These are phyloP conservation scores for Yamadazyma nakazawae DNA, from an alignment of 805 yeast genomes.

Conservation along the genomic window DNA sequence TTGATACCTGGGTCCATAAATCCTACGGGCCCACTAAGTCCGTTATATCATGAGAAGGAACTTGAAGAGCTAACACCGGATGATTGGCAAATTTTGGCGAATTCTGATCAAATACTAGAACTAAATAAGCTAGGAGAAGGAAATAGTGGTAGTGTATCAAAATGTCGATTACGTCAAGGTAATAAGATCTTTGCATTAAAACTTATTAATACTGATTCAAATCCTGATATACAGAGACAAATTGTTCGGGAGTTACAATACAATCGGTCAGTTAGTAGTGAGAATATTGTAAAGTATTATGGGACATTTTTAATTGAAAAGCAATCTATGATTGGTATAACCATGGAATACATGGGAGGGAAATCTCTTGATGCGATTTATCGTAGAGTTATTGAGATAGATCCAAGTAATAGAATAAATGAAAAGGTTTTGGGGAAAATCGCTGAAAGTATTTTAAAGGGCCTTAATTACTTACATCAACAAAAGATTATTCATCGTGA, in stretches of 20 bases:
- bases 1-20: conserved; percentile 5
- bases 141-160: conserved; percentile 84
- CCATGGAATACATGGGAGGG: conserved; percentile 98
- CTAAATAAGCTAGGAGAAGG: conserved; percentile 86
- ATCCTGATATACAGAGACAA: conserved; percentile 86
- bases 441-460: conserved; percentile 80
- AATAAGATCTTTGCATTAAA: conserved; percentile 77
- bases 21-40: conserved; percentile 9
- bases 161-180: conserved; percentile 61
- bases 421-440: conserved; percentile 90
- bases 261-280: conserved; percentile 76
- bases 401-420: conserved; percentile 77
- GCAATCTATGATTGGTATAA: conserved; percentile 79
- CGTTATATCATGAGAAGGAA: conserved; percentile 8
- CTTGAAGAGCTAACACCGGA: conserved; percentile 54
- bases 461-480: conserved; percentile 83
- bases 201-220: conserved; percentile 68
- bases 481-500: conserved; percentile 90
- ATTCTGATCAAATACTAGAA: conserved; percentile 60
- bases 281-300: conserved; percentile 84
- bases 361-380: conserved; percentile 88
- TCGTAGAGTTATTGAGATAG: conserved; percentile 61
- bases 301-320: conserved; percentile 84
- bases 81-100: conserved; percentile 68
- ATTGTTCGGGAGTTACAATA: conserved; percentile 87